Evolutionary conservation across 495 filamentous ascomycete genomes (phyloP), one percentile per base, ranked within the genome.

Genomic region (Xylaria bambusicola): DNA sequence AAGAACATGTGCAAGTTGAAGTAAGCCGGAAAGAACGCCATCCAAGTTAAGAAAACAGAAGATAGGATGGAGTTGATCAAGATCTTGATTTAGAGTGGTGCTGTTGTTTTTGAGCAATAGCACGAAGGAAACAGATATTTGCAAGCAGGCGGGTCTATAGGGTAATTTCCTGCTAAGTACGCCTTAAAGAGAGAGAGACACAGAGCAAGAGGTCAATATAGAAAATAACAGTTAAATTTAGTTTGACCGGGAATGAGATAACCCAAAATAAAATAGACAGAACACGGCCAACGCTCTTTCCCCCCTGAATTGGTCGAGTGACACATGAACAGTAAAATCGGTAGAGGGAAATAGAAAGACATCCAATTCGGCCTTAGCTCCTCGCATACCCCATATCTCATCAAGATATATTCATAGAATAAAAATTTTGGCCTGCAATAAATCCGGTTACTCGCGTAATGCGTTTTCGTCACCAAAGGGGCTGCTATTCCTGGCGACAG

Each of bases 401-500:
- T 70, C n/a, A 68, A 59, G 47, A 53, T 47, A 53, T 63, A 66
- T 65, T 63, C 57, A 58, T 60, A 50, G 35, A 18, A 58, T n/a
- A 58, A 35, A 24, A 40, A 33, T n/a, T 29, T n/a, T 35, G 17
- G 21, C 26, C 2, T 1, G 17, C 8, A 23, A 24, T 8, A 12
- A 29, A 17, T 20, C 17, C 6, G 1, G 9, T 69, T 63, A 76
- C 49, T 78, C 75, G 47, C 74, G 65, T 35, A 78, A 69, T 46
- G 79, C 82, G 52, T 84, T 72, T 66, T 84, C 82, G 58, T 84
- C 82, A 10, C 80, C 77, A 65, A 84, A 84, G 8, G 82, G 82
- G 56, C 80, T 82, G 42, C 66, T 68, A 24, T 77, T 71, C 50
- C 76, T 71, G 47, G 66, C 67, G 61, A 64, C 65, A 13, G 59